Base-by-base conservation (phyloP, 2,329 filamentous ascomycete species). In the Neurospora sp. region DNA sequence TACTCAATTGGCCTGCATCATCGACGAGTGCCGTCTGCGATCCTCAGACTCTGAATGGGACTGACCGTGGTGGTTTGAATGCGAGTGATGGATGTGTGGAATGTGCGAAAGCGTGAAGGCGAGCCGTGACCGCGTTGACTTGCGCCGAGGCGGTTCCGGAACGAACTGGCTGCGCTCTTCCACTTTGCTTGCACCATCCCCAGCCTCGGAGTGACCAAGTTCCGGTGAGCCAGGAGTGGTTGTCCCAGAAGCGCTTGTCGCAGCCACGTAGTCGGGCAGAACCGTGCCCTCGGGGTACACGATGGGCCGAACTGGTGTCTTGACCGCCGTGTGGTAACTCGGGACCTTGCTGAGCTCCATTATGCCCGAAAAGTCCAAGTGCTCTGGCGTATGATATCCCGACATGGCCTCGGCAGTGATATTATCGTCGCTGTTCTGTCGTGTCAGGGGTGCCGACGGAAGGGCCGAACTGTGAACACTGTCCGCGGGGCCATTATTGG, bases 311-410 rank as follows among this genome's bases (percentile, higher is more conserved):
- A 88, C 86, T 5, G 88, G 87, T 0, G 89, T 87, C 72, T 87
- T 87, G 36, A 93, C 87, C 0, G 91, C 91, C 1, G 91, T 93
- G 17, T 86, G 86, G 77, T 94, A 94, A 70, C 91, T 93, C 1
- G 91, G 91, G 2, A 94, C 91, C 73, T 91, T 91, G 77, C 85
- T 91, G 57, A 93, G 81, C 73, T 88, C 86, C 66, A 86, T 85
- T 73, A 92, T 80, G 72, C 91, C 88, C 19, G 84, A 81, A 66
- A 84, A 83, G 71, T 89, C 86, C 67, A 84, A 75, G 72, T 89
- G 85, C 74, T 88, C 85, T 4, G 85, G 84, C 8, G 87, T 88
- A 72, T 84, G 83, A 69, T 84, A 81, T 4, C 84, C 84, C 17
- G 86, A 86, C 4, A 80, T 78, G 10, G 83, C 80, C 68, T 86